phyloP scores from a whole-genome alignment of 148 eudicot genomes.

The Spergularia marina region DNA sequence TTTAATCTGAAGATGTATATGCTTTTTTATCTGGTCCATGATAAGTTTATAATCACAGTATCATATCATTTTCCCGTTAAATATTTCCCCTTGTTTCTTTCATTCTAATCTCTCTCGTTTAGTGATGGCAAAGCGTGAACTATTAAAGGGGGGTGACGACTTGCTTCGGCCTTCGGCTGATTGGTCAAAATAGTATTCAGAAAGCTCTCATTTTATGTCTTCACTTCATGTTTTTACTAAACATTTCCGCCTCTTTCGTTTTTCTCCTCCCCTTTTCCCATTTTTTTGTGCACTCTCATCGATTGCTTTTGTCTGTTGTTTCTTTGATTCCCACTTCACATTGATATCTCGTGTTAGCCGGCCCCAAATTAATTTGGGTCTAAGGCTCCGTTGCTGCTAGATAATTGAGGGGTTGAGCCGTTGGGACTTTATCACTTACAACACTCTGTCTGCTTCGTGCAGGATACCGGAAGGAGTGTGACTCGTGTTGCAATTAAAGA shows the following conservation, averaged over 20 bases:
- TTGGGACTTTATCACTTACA: background rate
- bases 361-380: too few relatives aligned
- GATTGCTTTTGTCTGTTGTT: too few relatives aligned
- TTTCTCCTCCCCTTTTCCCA: too few relatives aligned
- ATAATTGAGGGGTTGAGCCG: background rate
- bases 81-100: background rate
- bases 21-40: background rate
- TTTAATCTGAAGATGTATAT: background rate
- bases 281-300: too few relatives aligned
- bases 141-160: too few relatives aligned
- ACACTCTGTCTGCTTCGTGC: constrained; percentile 16
- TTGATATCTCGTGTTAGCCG: too few relatives aligned
- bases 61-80: background rate
- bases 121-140: background rate
- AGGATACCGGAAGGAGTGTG: constrained; percentile 93
- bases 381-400: background rate
- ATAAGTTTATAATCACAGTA: background rate
- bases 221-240: too few relatives aligned
- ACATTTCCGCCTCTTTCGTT: too few relatives aligned
- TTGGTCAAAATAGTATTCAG: background rate
- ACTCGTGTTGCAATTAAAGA: constrained; percentile 83
- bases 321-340: too few relatives aligned
- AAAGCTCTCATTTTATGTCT: too few relatives aligned
- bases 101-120: background rate
- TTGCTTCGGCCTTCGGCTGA: background rate